phyloP scores from a whole-genome alignment of 768 basidiomycete genomes.

The Boletellus ananas region DNA sequence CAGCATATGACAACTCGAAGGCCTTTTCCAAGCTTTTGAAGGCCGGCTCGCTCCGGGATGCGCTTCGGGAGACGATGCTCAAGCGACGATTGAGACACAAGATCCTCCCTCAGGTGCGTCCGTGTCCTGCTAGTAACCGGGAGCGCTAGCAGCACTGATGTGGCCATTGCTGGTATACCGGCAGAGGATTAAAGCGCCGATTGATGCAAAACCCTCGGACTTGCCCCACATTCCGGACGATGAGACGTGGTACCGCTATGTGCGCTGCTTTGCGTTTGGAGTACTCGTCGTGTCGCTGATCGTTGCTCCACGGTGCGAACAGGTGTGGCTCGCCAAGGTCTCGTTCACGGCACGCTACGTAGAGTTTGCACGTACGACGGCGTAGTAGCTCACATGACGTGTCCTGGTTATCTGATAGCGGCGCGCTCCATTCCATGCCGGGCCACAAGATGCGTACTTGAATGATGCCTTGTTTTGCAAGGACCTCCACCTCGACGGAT shows the following conservation, averaged over 20 bases:
- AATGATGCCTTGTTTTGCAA: too few relatives aligned
- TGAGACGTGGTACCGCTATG: constrained; percentile 35
- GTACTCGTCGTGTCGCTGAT: neutral
- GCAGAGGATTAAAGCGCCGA: constrained; percentile 22
- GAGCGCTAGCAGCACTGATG: neutral
- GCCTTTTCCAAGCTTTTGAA: constrained; percentile 34
- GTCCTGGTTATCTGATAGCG: too few relatives aligned
- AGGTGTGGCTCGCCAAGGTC: constrained; percentile 15
- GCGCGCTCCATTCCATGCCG: too few relatives aligned
- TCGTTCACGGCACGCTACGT: constrained; percentile 19
- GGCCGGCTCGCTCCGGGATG: constrained; percentile 15
- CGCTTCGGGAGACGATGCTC: constrained; percentile 19
- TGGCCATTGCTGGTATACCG: neutral
- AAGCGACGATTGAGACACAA: constrained; percentile 28
- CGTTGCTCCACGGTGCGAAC: neutral
- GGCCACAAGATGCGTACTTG: too few relatives aligned
- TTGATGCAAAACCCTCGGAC: constrained; percentile 27
- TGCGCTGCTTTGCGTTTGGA: constrained; percentile 6
- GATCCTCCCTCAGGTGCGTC: constrained; percentile 39
- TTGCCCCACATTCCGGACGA: constrained; percentile 35
- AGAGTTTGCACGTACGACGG: constrained; percentile 12
- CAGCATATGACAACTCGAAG: constrained; percentile 39
- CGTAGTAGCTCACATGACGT: neutral
- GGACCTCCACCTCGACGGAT: too few relatives aligned
- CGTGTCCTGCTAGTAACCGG: constrained; percentile 11